phyloP scores from a whole-genome alignment of 768 basidiomycete species.

The Guyanaporus albipodus region DNA sequence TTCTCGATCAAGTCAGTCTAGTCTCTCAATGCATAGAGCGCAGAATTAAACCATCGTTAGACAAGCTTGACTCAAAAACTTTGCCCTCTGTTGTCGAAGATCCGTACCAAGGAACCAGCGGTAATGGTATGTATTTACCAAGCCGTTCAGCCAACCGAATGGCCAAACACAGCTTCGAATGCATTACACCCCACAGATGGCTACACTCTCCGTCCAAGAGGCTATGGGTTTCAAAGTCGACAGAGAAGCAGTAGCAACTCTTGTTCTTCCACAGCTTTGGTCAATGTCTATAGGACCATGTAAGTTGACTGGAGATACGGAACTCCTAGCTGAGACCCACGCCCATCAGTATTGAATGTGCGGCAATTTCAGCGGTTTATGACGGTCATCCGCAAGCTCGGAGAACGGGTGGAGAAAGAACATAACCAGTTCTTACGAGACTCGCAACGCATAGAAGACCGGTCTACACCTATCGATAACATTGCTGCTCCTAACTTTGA shows the following conservation, averaged over 20 bases:
- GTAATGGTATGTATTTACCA: conserved; percentile 64
- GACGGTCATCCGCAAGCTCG: conserved; percentile 69
- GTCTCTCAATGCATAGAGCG: not conserved
- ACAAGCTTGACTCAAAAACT: conserved; percentile 90
- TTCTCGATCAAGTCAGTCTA: conserved; percentile 71
- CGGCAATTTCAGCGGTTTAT: conserved; percentile 94
- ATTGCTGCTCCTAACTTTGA: conserved; percentile 33
- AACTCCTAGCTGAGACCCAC: not conserved
- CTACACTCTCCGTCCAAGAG: conserved; percentile 85
- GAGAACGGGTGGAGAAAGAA: conserved; percentile 88
- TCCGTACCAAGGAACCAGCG: conserved; percentile 92
- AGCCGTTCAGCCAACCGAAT: too few relatives aligned
- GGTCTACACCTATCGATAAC: conserved; percentile 49
- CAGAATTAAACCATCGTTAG: conserved; percentile 35
- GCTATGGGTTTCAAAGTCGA: conserved; percentile 96
- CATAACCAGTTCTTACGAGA: conserved; percentile 91
- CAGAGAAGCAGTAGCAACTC: conserved; percentile 84
- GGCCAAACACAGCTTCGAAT: not conserved
- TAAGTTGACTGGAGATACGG: conserved; percentile 36
- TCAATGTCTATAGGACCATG: conserved; percentile 95
- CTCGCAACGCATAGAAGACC: conserved; percentile 85
- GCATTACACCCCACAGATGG: conserved; percentile 52
- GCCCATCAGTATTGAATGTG: conserved; percentile 60
- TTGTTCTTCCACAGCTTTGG: conserved; percentile 92
- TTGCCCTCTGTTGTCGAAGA: conserved; percentile 90